Base-by-base conservation (phyloP, 2,329 filamentous ascomycete genomes). In the Chaetomiaceae sp. region DNA sequence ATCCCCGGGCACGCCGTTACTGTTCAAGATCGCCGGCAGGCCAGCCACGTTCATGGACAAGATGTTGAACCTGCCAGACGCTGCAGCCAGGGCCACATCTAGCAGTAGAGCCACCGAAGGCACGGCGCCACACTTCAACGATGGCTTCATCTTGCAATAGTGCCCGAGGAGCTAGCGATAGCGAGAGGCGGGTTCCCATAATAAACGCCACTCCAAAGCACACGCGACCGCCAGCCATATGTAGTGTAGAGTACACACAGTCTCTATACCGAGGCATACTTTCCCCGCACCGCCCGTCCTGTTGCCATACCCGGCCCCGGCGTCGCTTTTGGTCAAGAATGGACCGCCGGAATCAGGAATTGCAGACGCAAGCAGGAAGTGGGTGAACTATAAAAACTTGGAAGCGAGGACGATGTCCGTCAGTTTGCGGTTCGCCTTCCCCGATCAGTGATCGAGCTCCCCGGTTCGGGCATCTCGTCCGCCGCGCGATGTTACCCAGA, bases 1-100 rank as follows among this genome's bases (percentile, higher is more conserved):
- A 66, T 84, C 78, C 20, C 84, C 82, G 2, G 80, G 75, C 2
- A 85, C 76, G 4, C 76, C 80, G 63, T 86, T 86, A 61, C 64
- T 66, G 56, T 85, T 79, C 42, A 86, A 63, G 51, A 80, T 66
- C 2, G 68, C 65, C 1, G 82, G 82, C 4, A 62, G 56, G 16
- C 60, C 58, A 29, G 60, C 60, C 4, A 62, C 59, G 49, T 62
- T 62, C 53, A 61, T 60, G 32, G 60, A 42, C 21, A 62, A 53
- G 45, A 60, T 27, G 25, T 33, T 57, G 41, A 62, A 41, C 16
- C 13, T 48, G 29, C 60, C 60, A 0, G 54, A 53, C 36, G 54
- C 30, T 10, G 33, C 36, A 2, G 48, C 48, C 16, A 40, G 16
- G n/a, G n/a, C n/a, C n/a, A 9, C 25, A 29, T 10, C 41, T 23